phyloP scores from a whole-genome alignment of 2,329 filamentous ascomycete species.

The Exophiala aquamarina region DNA sequence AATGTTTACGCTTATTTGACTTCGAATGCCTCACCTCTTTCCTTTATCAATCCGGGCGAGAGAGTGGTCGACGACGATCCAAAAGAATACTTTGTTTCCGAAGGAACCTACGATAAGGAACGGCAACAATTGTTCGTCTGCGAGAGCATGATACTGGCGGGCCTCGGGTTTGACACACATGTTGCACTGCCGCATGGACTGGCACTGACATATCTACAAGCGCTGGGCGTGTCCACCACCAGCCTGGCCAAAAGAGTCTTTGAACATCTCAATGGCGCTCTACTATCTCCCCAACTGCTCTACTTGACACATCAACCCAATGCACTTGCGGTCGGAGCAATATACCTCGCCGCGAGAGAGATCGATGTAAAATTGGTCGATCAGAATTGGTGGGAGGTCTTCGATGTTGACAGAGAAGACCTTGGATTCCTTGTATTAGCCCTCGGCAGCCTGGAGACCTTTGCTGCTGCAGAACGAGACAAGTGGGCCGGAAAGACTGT shows the following conservation, averaged over 20 bases:
- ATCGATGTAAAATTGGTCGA: constrained; percentile 74
- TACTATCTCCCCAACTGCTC: constrained; percentile 83
- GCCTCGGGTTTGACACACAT: constrained; percentile 78
- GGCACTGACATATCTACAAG: constrained; percentile 88
- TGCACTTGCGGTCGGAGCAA: constrained; percentile 78
- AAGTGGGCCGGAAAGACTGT: constrained; percentile 45
- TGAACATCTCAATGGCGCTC: constrained; percentile 78
- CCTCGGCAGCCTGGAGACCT: constrained; percentile 74
- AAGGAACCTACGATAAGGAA: constrained; percentile 67
- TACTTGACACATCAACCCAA: constrained; percentile 91
- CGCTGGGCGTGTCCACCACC: constrained; percentile 65
- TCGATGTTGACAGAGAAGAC: constrained; percentile 92
- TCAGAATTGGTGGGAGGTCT: constrained; percentile 92
- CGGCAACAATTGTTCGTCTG: constrained; percentile 66
- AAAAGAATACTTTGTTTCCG: constrained; percentile 67
- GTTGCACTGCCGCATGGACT: constrained; percentile 83
- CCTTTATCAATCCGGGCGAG: constrained; percentile 38
- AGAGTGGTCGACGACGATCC: constrained; percentile 39
- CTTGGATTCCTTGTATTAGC: constrained; percentile 88
- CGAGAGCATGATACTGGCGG: constrained; percentile 74
- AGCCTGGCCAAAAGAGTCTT: constrained; percentile 65
- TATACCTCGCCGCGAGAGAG: constrained; percentile 86
- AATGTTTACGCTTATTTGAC: constrained; percentile 83
- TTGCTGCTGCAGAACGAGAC: constrained; percentile 60
- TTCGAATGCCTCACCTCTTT: constrained; percentile 55